Evolutionary conservation across 192 early-diverging fungal species (phyloP), one percentile per base, ranked within the genome.

Genomic region (Coemansia sp.): DNA sequence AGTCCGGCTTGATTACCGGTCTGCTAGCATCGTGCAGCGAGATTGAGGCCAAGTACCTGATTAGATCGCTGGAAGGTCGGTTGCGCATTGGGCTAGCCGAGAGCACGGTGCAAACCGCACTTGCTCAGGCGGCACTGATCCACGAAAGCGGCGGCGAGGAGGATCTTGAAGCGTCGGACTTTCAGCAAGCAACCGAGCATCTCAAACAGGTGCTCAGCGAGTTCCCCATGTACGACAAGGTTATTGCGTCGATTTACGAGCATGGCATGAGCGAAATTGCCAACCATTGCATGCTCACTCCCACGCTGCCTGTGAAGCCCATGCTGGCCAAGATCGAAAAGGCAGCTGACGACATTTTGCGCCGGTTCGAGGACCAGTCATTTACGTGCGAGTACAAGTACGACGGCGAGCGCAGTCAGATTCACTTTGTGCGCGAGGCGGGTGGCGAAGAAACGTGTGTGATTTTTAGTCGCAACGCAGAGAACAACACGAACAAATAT

Each of bases 281-380:
- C 23, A 82, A 88, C 15, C 67, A 86, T n/a, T 98, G 96, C 68
- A 94, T 93, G 73, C 82, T 99, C 42, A 91, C 90, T 14, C 95
- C 97, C 22, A 94, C 94, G 2, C 92, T 99, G 54, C 98, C 98
- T 6, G 82, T 98, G 14, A 98, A 99, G 59, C 98, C 98, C 9
- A 99, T 99, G 98, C 86, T 99, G 65, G 98, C 98, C 8, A 96
- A 98, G 83, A 97, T 97, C 8, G 98, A 97, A 46, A 98, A 97
- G 74, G 86, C 86, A 31, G 81, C 98, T 4, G 87, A 89, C 0
- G 98, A 99, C 58, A 90, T 98, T 19, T 67, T 99, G 80, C 87
- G 98, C 55, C 84, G 96, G 14, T 97, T 99, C 60, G 95, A 98
- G 59, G 90, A 86, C 21, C 87, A 90, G 61, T 83, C 84, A 3